Conservation (phyloP, 2,329 filamentous ascomycete species). For the Metarhizium humberi region DNA sequence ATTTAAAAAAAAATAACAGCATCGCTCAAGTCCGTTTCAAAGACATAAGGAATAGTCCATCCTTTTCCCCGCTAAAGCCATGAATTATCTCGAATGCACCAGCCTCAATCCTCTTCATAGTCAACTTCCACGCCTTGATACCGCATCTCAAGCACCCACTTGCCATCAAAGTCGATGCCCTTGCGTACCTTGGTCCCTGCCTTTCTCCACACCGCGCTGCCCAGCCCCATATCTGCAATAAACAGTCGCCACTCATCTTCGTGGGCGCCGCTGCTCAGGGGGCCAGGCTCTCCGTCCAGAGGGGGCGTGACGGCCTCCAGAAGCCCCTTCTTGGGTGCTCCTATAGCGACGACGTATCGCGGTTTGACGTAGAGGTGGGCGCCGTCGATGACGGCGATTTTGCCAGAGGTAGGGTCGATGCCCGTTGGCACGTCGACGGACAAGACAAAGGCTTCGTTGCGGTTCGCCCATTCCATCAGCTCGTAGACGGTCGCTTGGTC, state of each 20-base stretch:
- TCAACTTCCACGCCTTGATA: conserved; percentile 30
- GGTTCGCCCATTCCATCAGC: conserved; percentile 89
- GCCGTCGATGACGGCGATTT: conserved; percentile 59
- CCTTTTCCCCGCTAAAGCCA: conserved; percentile 75
- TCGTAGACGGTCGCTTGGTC: conserved; percentile 81
- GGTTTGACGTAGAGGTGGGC: conserved; percentile 71
- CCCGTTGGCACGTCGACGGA: conserved; percentile 90
- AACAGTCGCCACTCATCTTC: conserved; percentile 67
- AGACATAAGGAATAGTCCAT: conserved; percentile 23
- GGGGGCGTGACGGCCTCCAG: conserved; percentile 61
- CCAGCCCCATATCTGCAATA: conserved; percentile 80
- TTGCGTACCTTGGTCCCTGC: conserved; percentile 72
- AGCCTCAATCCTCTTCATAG: conserved; percentile 39
- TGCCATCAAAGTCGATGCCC: conserved; percentile 79
- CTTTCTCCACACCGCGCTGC: conserved; percentile 74
- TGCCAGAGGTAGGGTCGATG: conserved; percentile 69
- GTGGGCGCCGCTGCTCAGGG: conserved; percentile 21
- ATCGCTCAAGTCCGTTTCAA: neutral
- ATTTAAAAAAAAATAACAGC: conserved; percentile 3
- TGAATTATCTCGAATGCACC: conserved; percentile 94
- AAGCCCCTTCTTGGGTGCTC: conserved; percentile 77
- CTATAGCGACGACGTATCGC: conserved; percentile 75
- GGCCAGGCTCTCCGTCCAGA: conserved; percentile 27
- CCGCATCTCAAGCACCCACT: conserved; percentile 71
- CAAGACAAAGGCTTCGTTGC: conserved; percentile 71